Conservation (phyloP, 345 rosid species). For the Melaleuca alternifolia region DNA sequence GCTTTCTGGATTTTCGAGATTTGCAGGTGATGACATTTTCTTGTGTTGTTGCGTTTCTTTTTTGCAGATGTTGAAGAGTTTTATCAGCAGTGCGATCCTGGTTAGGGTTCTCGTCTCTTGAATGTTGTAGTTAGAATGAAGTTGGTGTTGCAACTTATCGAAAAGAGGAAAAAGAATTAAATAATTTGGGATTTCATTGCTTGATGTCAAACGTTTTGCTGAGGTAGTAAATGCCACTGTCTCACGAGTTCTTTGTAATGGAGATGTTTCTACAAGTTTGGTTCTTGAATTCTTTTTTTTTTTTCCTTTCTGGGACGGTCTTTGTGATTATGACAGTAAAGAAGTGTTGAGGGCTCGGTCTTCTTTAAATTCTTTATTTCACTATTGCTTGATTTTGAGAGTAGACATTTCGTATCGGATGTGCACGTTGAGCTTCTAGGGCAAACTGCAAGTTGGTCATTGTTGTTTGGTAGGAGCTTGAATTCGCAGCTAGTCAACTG, state of each 20-base stretch:
- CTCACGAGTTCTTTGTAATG: background rate
- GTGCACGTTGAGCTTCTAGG: background rate
- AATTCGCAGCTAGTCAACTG: background rate
- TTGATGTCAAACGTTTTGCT: background rate
- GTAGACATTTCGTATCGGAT: background rate
- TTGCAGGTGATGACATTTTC: background rate
- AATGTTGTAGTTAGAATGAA: background rate
- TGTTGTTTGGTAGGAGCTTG: background rate
- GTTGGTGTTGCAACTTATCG: too few relatives aligned
- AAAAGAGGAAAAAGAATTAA: background rate
- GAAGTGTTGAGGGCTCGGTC: background rate
- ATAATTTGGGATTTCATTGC: background rate
- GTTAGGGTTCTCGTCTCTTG: background rate
- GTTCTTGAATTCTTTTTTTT: background rate
- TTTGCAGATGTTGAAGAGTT: background rate
- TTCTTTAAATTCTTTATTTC: background rate
- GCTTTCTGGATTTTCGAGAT: background rate
- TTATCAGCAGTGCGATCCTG: slow-evolving; percentile 2
- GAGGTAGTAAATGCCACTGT: background rate
- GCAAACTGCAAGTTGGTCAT: background rate
- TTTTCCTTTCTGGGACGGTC: background rate
- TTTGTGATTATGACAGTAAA: background rate
- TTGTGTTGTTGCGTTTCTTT: background rate
- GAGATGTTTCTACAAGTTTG: background rate
- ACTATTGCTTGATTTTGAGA: background rate